Conservation (phyloP, 345 rosid genomes). For the Gossypioides kirkii region DNA sequence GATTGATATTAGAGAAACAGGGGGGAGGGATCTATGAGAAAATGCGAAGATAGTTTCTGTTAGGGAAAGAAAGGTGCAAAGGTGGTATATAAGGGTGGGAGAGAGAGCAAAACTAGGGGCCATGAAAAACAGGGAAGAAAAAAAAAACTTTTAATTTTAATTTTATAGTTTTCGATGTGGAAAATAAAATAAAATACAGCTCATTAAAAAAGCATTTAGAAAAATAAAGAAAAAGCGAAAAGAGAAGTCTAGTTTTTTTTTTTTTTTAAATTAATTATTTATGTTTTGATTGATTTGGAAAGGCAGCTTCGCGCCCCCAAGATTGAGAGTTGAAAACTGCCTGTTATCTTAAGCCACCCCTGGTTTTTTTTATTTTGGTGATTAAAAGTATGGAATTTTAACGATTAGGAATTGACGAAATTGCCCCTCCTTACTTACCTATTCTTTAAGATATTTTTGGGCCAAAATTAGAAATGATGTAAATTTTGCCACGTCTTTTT, state of each 20-base stretch:
- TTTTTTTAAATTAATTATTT: not conserved
- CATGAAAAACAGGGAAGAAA: not conserved
- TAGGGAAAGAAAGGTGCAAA: not conserved
- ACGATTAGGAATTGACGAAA: not conserved
- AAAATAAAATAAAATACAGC: not conserved
- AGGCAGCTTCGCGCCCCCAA: constrained; percentile 39
- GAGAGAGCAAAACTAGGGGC: constrained; percentile 59
- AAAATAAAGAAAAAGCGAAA: not conserved
- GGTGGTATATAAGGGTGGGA: constrained; percentile 4
- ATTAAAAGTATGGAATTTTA: not conserved
- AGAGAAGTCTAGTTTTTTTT: not conserved
- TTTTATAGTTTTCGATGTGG: not conserved
- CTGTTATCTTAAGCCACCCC: constrained; percentile 23
- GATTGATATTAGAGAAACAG: not conserved
- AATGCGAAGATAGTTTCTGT: not conserved
- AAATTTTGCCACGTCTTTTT: not conserved
- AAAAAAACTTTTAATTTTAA: not conserved
- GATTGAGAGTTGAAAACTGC: constrained; percentile 36
- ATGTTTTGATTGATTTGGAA: not conserved
- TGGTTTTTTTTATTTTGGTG: constrained; percentile 19
- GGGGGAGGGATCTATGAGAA: not conserved
- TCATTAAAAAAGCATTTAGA: not conserved
- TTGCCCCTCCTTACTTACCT: not conserved
- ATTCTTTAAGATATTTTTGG: not conserved
- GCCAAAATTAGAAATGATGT: not conserved